phyloP scores from a whole-genome alignment of 106 monocot species.

The Dioscorea zingiberensis region DNA sequence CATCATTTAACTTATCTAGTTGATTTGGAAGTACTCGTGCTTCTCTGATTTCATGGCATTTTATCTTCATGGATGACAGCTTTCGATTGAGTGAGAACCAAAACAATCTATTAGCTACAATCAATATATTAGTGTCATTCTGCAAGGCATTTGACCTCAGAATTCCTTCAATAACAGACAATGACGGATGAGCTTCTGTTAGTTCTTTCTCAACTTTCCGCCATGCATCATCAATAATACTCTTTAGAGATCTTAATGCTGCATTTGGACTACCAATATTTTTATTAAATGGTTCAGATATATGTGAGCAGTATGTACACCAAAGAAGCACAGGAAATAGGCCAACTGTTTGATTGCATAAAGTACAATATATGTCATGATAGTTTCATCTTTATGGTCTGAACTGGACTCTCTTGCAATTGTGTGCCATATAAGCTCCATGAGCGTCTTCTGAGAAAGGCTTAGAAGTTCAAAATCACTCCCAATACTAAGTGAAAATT shows the following conservation, averaged over 20 bases:
- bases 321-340: conserved; percentile 58
- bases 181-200: conserved; percentile 53
- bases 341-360: conserved; percentile 54
- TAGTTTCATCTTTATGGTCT: conserved; percentile 22
- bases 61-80: conserved; percentile 35
- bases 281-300: conserved; percentile 43
- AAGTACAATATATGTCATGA: conserved; percentile 26
- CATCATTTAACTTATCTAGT: conserved; percentile 6
- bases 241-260: conserved; percentile 33
- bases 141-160: conserved; percentile 27
- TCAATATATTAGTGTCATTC: conserved; percentile 32
- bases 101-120: conserved; percentile 50
- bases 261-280: conserved; percentile 13
- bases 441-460: conserved; percentile 37
- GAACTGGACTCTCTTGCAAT: conserved; percentile 7
- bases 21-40: not conserved
- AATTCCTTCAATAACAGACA: conserved; percentile 42
- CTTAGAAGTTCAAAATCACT: conserved; percentile 25
- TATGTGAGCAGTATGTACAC: conserved; percentile 44
- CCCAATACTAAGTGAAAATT: conserved; percentile 3
- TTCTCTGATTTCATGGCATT: conserved; percentile 20
- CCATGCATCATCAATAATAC: conserved; percentile 34
- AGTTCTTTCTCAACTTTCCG: conserved; percentile 35
- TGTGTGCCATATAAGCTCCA: conserved; percentile 38
- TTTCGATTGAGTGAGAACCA: conserved; percentile 48